A percentile compares a stretch with the other conserved stretches of the same genome.
Evolutionary conservation across 2,329 filamentous ascomycete genomes (phyloP).

Genomic region (Aspergillus hiratsukae): DNA sequence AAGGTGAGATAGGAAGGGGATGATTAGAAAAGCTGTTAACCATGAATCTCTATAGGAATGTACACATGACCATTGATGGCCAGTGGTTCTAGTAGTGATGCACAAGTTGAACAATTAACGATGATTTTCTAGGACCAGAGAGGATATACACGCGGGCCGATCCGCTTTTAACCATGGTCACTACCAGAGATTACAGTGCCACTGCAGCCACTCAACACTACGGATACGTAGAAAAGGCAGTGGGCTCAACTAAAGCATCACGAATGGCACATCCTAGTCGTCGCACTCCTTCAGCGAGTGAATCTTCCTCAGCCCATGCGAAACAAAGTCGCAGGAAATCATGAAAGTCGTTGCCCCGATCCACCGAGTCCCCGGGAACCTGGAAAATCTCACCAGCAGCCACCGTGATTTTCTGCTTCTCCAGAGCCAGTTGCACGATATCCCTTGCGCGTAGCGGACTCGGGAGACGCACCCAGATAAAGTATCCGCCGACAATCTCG

Average conservation of each 20-base stretch:
- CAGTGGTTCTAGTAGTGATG: too few species aligned
- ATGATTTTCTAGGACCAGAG: too few species aligned
- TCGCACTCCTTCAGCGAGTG: slow-evolving; percentile 63
- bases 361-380: slow-evolving; percentile 53
- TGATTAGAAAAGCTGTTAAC: too few species aligned
- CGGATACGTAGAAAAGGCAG: not conserved
- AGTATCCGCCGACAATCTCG: slow-evolving; percentile 71
- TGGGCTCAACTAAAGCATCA: not conserved
- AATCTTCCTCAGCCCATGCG: slow-evolving; percentile 64
- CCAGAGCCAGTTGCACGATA: slow-evolving; percentile 54
- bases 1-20: too few species aligned
- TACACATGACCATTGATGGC: too few species aligned
- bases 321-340: slow-evolving; percentile 64
- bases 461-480: slow-evolving; percentile 72
- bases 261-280: slow-evolving; percentile 49
- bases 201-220: not conserved
- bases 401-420: slow-evolving; percentile 63
- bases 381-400: slow-evolving; percentile 68
- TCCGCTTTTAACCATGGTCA: too few species aligned
- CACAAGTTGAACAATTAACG: too few species aligned
- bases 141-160: too few species aligned
- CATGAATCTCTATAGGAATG: too few species aligned
- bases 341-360: slow-evolving; percentile 52
- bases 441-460: slow-evolving; percentile 48
- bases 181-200: too few species aligned